Evolutionary conservation across 2,329 filamentous ascomycete species (phyloP).

Genomic region (Monosporascus ibericus): DNA sequence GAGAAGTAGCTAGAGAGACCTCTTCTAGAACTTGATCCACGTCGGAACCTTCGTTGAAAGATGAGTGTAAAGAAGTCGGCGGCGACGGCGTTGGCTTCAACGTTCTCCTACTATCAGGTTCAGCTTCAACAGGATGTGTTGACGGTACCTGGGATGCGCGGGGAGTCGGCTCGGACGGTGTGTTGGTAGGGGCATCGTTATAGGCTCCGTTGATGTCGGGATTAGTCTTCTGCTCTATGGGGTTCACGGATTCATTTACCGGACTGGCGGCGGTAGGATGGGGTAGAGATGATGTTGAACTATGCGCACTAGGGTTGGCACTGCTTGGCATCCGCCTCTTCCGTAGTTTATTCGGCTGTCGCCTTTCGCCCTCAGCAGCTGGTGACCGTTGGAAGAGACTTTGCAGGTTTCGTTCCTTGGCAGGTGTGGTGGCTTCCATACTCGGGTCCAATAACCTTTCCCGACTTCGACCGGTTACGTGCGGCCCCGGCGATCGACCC

Average conservation of each 20-base stretch:
- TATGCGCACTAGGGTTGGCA: slow-evolving; percentile 80
- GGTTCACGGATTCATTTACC: slow-evolving; percentile 37
- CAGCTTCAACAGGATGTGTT: slow-evolving; percentile 34
- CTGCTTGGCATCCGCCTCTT: slow-evolving; percentile 78
- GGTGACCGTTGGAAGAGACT: slow-evolving; percentile 67
- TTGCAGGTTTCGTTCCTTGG: slow-evolving; percentile 61
- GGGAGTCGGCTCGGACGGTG: slow-evolving; percentile 40
- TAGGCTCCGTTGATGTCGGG: slow-evolving; percentile 17
- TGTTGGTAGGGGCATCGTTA: slow-evolving; percentile 17
- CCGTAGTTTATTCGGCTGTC: slow-evolving; percentile 82
- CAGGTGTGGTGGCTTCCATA: slow-evolving; percentile 45
- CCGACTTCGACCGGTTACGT: slow-evolving; percentile 39
- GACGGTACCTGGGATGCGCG: slow-evolving; percentile 40
- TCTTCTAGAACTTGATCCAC: slow-evolving; percentile 64
- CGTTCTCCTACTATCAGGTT: slow-evolving; percentile 36
- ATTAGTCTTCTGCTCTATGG: slow-evolving; percentile 31
- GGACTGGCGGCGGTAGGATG: slow-evolving; percentile 42
- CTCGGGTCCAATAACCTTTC: slow-evolving; percentile 39
- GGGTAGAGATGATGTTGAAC: slow-evolving; percentile 71
- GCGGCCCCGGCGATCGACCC: slow-evolving; percentile 23
- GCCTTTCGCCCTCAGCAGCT: slow-evolving; percentile 54
- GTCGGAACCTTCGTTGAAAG: slow-evolving; percentile 76
- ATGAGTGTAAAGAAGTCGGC: slow-evolving; percentile 69
- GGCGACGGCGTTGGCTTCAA: slow-evolving; percentile 67
- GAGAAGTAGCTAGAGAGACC: slow-evolving; percentile 7